These are phyloP conservation scores for Xylariaceae sp. DNA, from an alignment of 2,329 filamentous ascomycete genomes.

Conservation along the genomic window DNA sequence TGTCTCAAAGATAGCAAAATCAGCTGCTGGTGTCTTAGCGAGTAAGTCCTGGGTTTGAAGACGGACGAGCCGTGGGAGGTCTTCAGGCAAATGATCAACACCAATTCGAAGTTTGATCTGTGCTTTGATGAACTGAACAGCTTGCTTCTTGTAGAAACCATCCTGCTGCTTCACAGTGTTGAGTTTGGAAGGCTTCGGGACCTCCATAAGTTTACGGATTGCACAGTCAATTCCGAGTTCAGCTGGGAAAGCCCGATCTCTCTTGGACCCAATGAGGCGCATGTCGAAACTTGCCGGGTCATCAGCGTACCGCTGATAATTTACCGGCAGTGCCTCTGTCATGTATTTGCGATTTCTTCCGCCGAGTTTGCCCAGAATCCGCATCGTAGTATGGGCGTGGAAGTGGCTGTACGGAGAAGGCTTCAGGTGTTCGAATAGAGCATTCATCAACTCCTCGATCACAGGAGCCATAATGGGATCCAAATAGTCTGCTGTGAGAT, in stretches of 20 bases:
- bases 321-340: slow-evolving; percentile 78
- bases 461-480: slow-evolving; percentile 99
- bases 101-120: slow-evolving; percentile 90
- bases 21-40: slow-evolving; percentile 64
- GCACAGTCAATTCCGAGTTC: slow-evolving; percentile 84
- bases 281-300: slow-evolving; percentile 84
- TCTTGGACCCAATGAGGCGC: slow-evolving; percentile 80
- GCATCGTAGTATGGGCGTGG: slow-evolving; percentile 94
- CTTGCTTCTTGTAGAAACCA: slow-evolving; percentile 86
- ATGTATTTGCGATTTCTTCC: slow-evolving; percentile 94
- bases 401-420: slow-evolving; percentile 96
- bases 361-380: slow-evolving; percentile 92
- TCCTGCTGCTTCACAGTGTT: slow-evolving; percentile 57
- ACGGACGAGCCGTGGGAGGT: slow-evolving; percentile 76
- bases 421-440: slow-evolving; percentile 89
- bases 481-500: slow-evolving; percentile 93
- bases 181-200: slow-evolving; percentile 56
- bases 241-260: slow-evolving; percentile 80
- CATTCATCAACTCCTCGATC: slow-evolving; percentile 97
- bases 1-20: slow-evolving; percentile 64
- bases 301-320: slow-evolving; percentile 80
- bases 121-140: slow-evolving; percentile 78
- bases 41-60: slow-evolving; percentile 84
- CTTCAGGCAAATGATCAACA: slow-evolving; percentile 80
- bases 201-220: slow-evolving; percentile 79